Evolutionary conservation across 768 basidiomycete genomes (phyloP).

Genomic region (Phanerochaete sordida): DNA sequence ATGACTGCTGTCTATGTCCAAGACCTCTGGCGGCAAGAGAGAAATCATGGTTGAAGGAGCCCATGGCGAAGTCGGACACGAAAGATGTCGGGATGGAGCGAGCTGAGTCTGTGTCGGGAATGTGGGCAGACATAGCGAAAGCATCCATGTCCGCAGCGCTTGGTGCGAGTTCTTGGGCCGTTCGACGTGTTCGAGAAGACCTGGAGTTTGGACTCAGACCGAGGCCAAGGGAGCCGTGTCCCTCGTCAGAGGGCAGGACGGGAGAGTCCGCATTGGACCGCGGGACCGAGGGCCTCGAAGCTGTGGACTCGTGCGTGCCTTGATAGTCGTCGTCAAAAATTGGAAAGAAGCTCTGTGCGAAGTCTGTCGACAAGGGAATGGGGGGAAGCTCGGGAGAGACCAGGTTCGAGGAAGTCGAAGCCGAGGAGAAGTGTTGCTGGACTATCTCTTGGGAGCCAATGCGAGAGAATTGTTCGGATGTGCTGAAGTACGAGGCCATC

Average conservation of each 20-base stretch:
- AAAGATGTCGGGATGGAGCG: constrained; percentile 20
- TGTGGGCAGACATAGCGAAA: constrained; percentile 19
- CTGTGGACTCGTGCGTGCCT: constrained; percentile 1
- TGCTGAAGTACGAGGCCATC: constrained; percentile 9
- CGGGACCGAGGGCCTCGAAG: neutral
- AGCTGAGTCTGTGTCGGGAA: constrained; percentile 10
- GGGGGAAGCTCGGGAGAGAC: neutral
- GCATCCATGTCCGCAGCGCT: constrained; percentile 21
- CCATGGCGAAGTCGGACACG: constrained; percentile 5
- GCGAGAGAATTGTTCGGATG: constrained; percentile 1
- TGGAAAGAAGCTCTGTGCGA: constrained; percentile 11
- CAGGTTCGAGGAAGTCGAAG: neutral
- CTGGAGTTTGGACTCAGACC: neutral
- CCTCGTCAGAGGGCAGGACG: constrained; percentile 18
- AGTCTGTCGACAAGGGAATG: neutral
- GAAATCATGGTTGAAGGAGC: neutral
- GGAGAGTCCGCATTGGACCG: constrained; percentile 18
- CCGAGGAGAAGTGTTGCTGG: neutral
- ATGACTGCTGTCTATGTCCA: constrained; percentile 2
- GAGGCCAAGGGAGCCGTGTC: neutral
- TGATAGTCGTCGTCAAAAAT: neutral
- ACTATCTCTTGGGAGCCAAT: neutral
- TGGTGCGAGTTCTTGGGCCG: neutral
- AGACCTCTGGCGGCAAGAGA: neutral
- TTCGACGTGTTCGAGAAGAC: neutral